phyloP scores from a whole-genome alignment of 345 rosid genomes.

The Melaleuca alternifolia region DNA sequence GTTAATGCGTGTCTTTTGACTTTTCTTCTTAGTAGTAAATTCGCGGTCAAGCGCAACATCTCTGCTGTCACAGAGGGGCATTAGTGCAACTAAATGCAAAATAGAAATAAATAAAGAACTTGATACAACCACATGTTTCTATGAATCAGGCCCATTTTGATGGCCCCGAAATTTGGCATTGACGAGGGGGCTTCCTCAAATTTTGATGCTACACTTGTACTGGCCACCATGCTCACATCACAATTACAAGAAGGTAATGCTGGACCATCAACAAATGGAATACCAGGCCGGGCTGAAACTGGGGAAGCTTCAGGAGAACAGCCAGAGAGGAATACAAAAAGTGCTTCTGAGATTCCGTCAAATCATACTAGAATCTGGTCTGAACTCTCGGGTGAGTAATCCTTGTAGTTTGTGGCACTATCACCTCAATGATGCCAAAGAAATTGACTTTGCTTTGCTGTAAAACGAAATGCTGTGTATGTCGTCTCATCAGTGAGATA shows the following conservation, averaged over 20 bases:
- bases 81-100: not conserved
- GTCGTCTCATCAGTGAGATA: not conserved
- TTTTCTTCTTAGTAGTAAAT: not conserved
- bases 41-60: not conserved
- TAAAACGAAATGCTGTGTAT: conserved; percentile 1
- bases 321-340: conserved; percentile 37
- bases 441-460: not conserved
- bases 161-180: conserved; percentile 79
- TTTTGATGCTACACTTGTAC: conserved; percentile 82
- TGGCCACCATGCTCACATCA: conserved; percentile 80
- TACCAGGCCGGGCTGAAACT: conserved; percentile 24
- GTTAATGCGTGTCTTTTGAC: not conserved
- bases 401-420: not conserved
- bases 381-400: conserved; percentile 65
- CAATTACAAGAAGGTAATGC: conserved; percentile 64
- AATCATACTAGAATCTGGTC: conserved; percentile 90
- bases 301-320: conserved; percentile 29
- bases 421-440: not conserved
- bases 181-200: conserved; percentile 63
- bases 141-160: conserved; percentile 67
- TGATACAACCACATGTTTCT: not conserved
- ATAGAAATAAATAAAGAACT: not conserved
- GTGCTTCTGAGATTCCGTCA: conserved; percentile 56
- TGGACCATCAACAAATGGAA: conserved; percentile 23
- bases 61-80: not conserved